Base-by-base conservation (phyloP, 2,329 filamentous ascomycete genomes). In the Immersiporthe knoxdaviesiana region DNA sequence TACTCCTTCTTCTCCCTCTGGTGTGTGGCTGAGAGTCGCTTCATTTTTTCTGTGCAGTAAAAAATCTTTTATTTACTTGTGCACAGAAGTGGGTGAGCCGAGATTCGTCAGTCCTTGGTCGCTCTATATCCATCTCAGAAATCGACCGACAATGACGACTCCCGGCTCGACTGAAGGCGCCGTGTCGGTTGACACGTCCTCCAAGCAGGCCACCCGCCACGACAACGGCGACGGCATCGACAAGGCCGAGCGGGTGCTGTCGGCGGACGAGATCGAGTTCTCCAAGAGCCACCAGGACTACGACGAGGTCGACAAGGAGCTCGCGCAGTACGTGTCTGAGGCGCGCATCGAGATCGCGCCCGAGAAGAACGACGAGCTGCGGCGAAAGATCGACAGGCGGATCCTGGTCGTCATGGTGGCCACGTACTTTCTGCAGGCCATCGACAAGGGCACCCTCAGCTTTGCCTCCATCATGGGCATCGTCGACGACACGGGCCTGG, bases 341-440 rank as follows among this genome's bases (percentile, higher is more conserved):
- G 83, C 77, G 24, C 81, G 80, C 7, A 80, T 92, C 63, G 80
- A 86, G 1, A 88, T 93, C 74, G 82, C 84, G 3, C 79, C 83
- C 1, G 87, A 86, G 69, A 87, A 90, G 66, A 89, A 87, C 77
- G 83, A 79, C 52, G 82, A 90, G 39, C 82, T 94, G 65, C 88
- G 87, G 72, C 84, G 79, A 65, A 81, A 88, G 81, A 91, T 93
- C 72, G 90, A 93, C 78, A 84, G 82, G 71, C 86, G 91, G 41
- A 85, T 93, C 2, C 80, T 94, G 58, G 79, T 84, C 2, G 83
- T 93, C 76, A 93, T 94, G 91, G 85, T 93, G 68, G 78, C 85
- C 62, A 92, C 90, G 0, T 93, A 93, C 78, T 92, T 93, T 75
- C 79, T 93, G 30, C 91, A 92, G 75, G 85, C 88, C 60, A 83